phyloP scores from a whole-genome alignment of 805 yeast genomes.

The Sungouiella blattae region DNA sequence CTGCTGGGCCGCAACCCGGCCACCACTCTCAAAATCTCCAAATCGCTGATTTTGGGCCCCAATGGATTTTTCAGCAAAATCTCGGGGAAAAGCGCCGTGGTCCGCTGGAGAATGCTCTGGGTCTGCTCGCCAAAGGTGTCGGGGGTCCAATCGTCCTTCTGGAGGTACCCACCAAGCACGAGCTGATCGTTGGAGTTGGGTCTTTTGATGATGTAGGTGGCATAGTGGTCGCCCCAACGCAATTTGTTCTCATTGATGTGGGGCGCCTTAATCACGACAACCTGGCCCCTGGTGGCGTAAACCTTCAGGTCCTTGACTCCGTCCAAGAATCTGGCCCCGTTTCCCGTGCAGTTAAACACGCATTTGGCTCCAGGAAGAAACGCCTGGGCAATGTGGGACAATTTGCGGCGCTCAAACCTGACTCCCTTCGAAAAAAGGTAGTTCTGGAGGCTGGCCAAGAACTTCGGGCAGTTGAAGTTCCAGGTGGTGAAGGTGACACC shows the following conservation, averaged over 20 bases:
- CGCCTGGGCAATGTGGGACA: conserved; percentile 59
- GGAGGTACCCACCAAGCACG: conserved; percentile 73
- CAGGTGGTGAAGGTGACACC: conserved; percentile 60
- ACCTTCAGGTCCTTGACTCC: conserved; percentile 62
- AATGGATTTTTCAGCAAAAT: conserved; percentile 35
- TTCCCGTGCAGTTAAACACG: conserved; percentile 76
- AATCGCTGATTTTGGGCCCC: conserved; percentile 31
- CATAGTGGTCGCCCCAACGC: conserved; percentile 56
- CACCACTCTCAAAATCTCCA: conserved; percentile 58
- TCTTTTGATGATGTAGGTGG: conserved; percentile 72
- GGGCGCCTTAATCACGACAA: conserved; percentile 68
- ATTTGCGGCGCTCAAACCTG: conserved; percentile 40
- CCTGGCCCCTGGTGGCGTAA: conserved; percentile 80
- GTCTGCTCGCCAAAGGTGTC: conserved; percentile 58
- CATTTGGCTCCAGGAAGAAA: conserved; percentile 31
- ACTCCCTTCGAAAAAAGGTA: conserved; percentile 50
- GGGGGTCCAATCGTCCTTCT: conserved; percentile 58
- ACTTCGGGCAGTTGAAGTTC: conserved; percentile 71
- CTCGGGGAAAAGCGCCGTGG: conserved; percentile 50
- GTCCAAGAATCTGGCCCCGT: conserved; percentile 59
- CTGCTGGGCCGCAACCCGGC: conserved; percentile 79
- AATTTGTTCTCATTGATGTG: conserved; percentile 56
- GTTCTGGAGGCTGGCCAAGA: conserved; percentile 44
- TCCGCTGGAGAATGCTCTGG: conserved; percentile 57
- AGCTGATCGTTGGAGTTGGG: conserved; percentile 64